Evolutionary conservation across 768 basidiomycete genomes (phyloP).

Genomic region (Plicaturopsis crispa): DNA sequence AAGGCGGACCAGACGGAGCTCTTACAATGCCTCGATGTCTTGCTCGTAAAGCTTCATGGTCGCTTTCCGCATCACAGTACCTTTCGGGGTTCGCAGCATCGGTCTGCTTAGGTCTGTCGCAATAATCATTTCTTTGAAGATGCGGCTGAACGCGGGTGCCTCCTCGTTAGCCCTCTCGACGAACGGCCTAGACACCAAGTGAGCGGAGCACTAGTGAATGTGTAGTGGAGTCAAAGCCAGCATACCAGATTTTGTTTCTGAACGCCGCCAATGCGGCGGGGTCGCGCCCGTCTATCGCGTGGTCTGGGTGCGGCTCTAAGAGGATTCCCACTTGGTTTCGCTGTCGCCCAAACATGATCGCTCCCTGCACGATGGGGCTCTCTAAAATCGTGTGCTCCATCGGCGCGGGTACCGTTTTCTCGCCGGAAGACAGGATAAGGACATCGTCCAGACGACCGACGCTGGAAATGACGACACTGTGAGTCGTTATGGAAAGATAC

Average conservation of each 20-base stretch:
- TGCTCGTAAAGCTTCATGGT: slow-evolving; percentile 14
- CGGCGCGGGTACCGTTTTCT: slow-evolving; percentile 24
- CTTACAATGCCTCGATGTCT: slow-evolving; percentile 18
- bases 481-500: no score
- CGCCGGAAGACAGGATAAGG: slow-evolving; percentile 21
- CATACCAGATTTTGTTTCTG: slow-evolving; percentile 23
- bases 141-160: slow-evolving; percentile 31
- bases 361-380: slow-evolving; percentile 13
- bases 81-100: slow-evolving; percentile 26
- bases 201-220: not conserved
- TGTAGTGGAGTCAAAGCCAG: no score
- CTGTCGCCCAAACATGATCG: slow-evolving; percentile 26
- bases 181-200: slow-evolving; percentile 17
- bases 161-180: slow-evolving; percentile 34
- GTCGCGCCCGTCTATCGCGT: slow-evolving; percentile 14
- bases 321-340: slow-evolving; percentile 24
- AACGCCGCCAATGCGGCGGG: slow-evolving; percentile 17
- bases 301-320: slow-evolving; percentile 15
- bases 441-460: slow-evolving; percentile 31
- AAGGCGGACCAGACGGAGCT: no score
- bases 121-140: slow-evolving; percentile 47
- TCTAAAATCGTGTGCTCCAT: no score
- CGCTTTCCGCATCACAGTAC: slow-evolving; percentile 13
- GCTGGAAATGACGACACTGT: slow-evolving; percentile 13
- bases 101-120: slow-evolving; percentile 33